These are phyloP conservation scores for Aspergillus udagawae DNA, from an alignment of 2,329 filamentous ascomycete species.

Conservation along the genomic window DNA sequence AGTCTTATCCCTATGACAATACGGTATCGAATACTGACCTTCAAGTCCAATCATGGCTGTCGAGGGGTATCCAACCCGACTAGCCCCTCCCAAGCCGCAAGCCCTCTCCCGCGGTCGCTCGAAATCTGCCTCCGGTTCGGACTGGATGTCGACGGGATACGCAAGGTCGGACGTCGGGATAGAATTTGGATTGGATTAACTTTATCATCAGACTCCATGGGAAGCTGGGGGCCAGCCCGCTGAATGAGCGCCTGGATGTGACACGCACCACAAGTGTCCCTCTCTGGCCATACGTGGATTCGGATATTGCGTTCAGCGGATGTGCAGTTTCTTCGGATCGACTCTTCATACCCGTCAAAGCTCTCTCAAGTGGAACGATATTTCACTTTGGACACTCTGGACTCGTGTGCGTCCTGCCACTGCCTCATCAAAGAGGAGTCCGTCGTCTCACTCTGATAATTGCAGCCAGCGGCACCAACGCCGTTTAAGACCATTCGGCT, in stretches of 20 bases:
- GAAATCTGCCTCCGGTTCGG: conserved; percentile 26
- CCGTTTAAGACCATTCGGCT: background rate
- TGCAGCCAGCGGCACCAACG: conserved; percentile 3
- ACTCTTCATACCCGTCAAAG: conserved; percentile 35
- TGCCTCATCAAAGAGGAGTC: too few relatives aligned
- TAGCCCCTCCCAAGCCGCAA: too few relatives aligned
- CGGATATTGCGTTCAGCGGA: background rate
- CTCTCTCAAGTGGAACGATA: conserved; percentile 25
- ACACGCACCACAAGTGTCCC: conserved; percentile 34
- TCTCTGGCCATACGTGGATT: conserved; percentile 38
- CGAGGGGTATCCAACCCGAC: too few relatives aligned
- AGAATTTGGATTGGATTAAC: conserved; percentile 31
- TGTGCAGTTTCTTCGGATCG: conserved; percentile 19
- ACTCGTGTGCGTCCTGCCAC: conserved; percentile 27
- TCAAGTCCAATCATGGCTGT: background rate
- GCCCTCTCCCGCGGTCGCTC: conserved; percentile 20
- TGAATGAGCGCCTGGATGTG: conserved; percentile 18
- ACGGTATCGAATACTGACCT: too few relatives aligned
- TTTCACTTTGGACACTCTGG: conserved; percentile 37
- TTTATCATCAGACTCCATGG: conserved; percentile 34
- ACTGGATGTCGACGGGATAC: conserved; percentile 22
- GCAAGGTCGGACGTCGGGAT: conserved; percentile 15
- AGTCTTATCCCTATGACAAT: too few relatives aligned
- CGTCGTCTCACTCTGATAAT: background rate
- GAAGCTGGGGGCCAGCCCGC: conserved; percentile 7